These are phyloP conservation scores for Pinus tabuliformis DNA, from an alignment of 75 land plant genomes.

Conservation along the genomic window DNA sequence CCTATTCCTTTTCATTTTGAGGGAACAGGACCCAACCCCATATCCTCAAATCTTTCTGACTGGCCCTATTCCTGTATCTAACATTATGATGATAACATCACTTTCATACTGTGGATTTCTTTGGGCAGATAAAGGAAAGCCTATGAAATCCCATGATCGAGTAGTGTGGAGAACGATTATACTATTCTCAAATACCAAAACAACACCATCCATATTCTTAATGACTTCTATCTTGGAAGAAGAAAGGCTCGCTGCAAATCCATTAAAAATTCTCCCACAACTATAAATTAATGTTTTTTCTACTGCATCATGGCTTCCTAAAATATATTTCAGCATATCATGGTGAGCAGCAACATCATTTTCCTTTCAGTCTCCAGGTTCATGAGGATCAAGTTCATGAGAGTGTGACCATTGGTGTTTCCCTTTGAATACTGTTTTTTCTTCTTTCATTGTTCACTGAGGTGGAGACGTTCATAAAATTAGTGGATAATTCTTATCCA, in stretches of 20 bases:
- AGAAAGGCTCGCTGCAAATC: slow-evolving; percentile 30
- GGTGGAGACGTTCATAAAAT: too few species aligned
- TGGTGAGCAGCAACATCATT: background rate
- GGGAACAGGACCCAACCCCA: slow-evolving; percentile 22
- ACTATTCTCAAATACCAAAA: slow-evolving; percentile 42
- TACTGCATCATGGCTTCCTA: slow-evolving; percentile 12
- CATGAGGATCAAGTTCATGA: too few species aligned
- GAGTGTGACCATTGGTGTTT: too few species aligned
- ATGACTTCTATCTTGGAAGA: background rate
- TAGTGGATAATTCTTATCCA: too few species aligned
- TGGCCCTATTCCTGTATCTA: slow-evolving; percentile 58
- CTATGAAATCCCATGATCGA: slow-evolving; percentile 45
- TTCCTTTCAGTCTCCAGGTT: background rate
- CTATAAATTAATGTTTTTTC: slow-evolving; percentile 16
- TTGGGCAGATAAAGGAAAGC: slow-evolving; percentile 8
- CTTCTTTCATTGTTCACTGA: too few species aligned
- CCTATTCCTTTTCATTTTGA: slow-evolving; percentile 35
- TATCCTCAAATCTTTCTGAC: slow-evolving; percentile 28
- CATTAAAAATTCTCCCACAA: slow-evolving; percentile 35
- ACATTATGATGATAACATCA: slow-evolving; percentile 44
- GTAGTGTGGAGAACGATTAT: slow-evolving; percentile 45
- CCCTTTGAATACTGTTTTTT: too few species aligned
- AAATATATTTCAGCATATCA: slow-evolving; percentile 7
- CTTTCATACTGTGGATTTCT: slow-evolving; percentile 14
- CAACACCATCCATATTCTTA: slow-evolving; percentile 31